These are phyloP conservation scores for Globisporangium nagaii DNA, from an alignment of 352 stramenopile species.

Conservation along the genomic window DNA sequence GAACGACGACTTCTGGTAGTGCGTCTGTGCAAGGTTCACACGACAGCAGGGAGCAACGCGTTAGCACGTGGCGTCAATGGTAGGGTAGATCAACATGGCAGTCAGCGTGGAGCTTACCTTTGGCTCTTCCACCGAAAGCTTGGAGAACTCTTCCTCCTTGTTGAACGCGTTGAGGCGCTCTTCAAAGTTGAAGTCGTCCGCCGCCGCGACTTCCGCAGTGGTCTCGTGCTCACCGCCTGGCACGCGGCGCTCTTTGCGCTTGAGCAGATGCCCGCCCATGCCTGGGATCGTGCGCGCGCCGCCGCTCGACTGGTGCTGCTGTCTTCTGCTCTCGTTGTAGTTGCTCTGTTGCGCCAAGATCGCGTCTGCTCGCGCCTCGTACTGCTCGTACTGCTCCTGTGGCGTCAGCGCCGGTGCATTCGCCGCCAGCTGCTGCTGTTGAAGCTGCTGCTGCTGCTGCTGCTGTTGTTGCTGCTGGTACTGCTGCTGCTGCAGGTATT, in stretches of 20 bases:
- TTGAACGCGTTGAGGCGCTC: constrained; percentile 59
- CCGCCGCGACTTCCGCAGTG: constrained; percentile 9
- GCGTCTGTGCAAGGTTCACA: constrained; percentile 22
- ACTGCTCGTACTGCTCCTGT: constrained; percentile 13
- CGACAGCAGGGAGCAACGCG: too few relatives aligned
- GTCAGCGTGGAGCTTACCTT: constrained; percentile 25
- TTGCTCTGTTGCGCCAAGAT: constrained; percentile 9
- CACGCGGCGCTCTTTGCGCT: constrained; percentile 68
- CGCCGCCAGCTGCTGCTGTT: constrained; percentile 11
- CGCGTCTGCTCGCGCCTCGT: constrained; percentile 14
- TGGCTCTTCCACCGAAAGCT: constrained; percentile 44
- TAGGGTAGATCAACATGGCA: too few relatives aligned
- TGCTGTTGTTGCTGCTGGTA: neutral
- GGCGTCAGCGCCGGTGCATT: neutral
- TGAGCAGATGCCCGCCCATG: constrained; percentile 79
- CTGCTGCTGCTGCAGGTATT: constrained; percentile 6
- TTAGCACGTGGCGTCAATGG: too few relatives aligned
- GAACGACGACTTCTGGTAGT: constrained; percentile 88
- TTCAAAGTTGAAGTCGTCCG: constrained; percentile 71
- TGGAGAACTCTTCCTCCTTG: constrained; percentile 78
- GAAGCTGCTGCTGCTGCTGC: constrained; percentile 13
- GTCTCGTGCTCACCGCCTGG: constrained; percentile 27
- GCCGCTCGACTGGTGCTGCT: constrained; percentile 4
- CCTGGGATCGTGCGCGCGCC: constrained; percentile 58
- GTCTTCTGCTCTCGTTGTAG: neutral